Base-by-base conservation (phyloP, 306 rosid genomes). In the Leucaena leucocephala region DNA sequence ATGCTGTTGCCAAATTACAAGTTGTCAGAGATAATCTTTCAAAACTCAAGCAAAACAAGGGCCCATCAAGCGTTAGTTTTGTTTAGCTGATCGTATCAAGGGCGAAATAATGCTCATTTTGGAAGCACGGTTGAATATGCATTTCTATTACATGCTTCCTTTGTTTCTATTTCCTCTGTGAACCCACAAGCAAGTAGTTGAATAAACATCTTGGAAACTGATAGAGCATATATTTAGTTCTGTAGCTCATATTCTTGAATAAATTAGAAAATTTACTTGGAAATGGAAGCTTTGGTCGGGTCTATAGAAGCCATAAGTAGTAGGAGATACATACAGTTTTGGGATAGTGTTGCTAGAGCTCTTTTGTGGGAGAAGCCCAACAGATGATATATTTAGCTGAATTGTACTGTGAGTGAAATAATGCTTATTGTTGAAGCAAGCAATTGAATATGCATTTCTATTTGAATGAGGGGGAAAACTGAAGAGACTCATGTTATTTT, bases 321-420 rank as follows among this genome's bases (percentile, higher is more conserved):
- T 85, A 7, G 96, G 96, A 72, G 97, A 93, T 83, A 87, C 89
- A 22, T 93, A 93, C 49, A 90, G 97, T 76, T 93, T 89, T 43
- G 96, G 97, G 9, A 81, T 90, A 55, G 78, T 84, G 85, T 36
- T 92, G 76, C 75, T 93, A 7, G 85, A 90, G 77, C 85, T 93
- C 9, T 86, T 91, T 12, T 79, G 89, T 2, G 90, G 92, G 17
- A 93, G 76, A 72, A 82, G 90, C 19, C 94, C 97, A 4, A 88
- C 84, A 8, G 81, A 91, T 66, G 91, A 88, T 19, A 64, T 57
- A 19, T 8, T 57, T 9, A 57, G 36, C 15, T 8, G 34, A 27
- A 19, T 21, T 21, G 64, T 57, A 21, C 2, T n/a, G 34, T 0
- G 13, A 57, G 64, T 57, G 64, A 57, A 21, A 57, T 21, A 57